Evolutionary conservation across 75 land plant species (phyloP), one percentile per base, ranked within the genome.

Genomic region (Gnetum montanum): DNA sequence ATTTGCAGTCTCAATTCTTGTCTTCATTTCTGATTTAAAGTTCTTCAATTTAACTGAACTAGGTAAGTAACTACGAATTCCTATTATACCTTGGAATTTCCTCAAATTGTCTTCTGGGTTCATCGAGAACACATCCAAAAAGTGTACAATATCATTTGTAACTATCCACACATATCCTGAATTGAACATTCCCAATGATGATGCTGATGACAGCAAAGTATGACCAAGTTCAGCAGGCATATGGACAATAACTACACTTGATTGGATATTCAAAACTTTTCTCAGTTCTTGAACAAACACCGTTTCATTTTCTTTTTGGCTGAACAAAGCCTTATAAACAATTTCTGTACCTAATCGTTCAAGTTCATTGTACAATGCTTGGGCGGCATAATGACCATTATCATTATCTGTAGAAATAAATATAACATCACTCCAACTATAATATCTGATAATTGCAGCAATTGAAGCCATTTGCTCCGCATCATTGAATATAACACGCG

Each of bases 341-440:
- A 75, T 64, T 26, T 20, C 59, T 23, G 74, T 18, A 4, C 78
- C 75, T 31, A 64, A 49, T 11, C 36, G 34, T 6, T 56, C 44
- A 26, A 75, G 57, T 8, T 68, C 61, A 26, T 64, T 74, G 6
- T 56, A 41, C 24, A 75, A 29, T 6, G 67, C 59, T 53, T 70
- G 63, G 31, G 65, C 43, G n/a, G 64, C 74, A 60, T 70, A 64
- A 30, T 43, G 54, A 10, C 78, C 78, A 60, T 57, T 54, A 59
- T 75, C 64, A 36, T 75, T 69, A 34, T 70, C 74, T 15, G 64
- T 60, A 60, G 34, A 75, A 25, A 75, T 4, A 19, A 59, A 59
- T 2, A 61, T 52, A 37, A 75, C 75, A 34, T 71, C 75, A 49
- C 70, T 57, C 78, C 78, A 75, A 33, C 69, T 74, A 46, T 70